A percentile compares a stretch with the other conserved stretches of the same genome.
Conservation (phyloP, 108 stramenopile species). For the Thalassiosira profunda region DNA sequence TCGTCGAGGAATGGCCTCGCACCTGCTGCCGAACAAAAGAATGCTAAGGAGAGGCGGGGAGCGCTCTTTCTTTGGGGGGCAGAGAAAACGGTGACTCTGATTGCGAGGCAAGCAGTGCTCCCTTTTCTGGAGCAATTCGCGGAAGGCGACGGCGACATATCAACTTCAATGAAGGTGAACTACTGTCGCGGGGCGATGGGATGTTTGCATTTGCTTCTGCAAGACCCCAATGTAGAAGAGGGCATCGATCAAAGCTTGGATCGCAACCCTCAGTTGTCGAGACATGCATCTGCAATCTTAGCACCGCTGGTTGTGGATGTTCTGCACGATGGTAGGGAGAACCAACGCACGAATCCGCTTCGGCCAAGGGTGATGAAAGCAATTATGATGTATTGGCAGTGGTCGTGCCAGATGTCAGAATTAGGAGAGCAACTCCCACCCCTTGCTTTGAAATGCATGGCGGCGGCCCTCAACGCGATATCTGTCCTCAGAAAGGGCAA, state of each 20-base stretch:
- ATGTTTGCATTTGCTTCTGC: slow-evolving; percentile 31
- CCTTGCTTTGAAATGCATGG: no score
- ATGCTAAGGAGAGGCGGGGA: slow-evolving; percentile 2
- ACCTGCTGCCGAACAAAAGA: neutral
- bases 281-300: slow-evolving; percentile 60
- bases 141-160: neutral
- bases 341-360: slow-evolving; percentile 55
- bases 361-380: slow-evolving; percentile 38
- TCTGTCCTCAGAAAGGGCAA: slow-evolving; percentile 31
- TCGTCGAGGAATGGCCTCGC: slow-evolving; percentile 12
- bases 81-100: slow-evolving; percentile 36
- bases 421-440: slow-evolving; percentile 11
- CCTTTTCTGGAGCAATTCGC: slow-evolving; percentile 28
- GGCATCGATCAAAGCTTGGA: neutral
- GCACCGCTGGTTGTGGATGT: slow-evolving; percentile 73
- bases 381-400: slow-evolving; percentile 35
- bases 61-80: slow-evolving; percentile 44
- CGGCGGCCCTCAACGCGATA: slow-evolving; percentile 26
- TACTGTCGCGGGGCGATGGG: slow-evolving; percentile 24
- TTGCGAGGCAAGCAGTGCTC: slow-evolving; percentile 29
- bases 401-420: slow-evolving; percentile 6
- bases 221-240: slow-evolving; percentile 2
- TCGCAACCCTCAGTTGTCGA: slow-evolving; percentile 26
- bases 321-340: slow-evolving; percentile 48
- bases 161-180: slow-evolving; percentile 3